These are phyloP conservation scores for Verticillium longisporum DNA, from an alignment of 2,329 filamentous ascomycete species.

Conservation along the genomic window DNA sequence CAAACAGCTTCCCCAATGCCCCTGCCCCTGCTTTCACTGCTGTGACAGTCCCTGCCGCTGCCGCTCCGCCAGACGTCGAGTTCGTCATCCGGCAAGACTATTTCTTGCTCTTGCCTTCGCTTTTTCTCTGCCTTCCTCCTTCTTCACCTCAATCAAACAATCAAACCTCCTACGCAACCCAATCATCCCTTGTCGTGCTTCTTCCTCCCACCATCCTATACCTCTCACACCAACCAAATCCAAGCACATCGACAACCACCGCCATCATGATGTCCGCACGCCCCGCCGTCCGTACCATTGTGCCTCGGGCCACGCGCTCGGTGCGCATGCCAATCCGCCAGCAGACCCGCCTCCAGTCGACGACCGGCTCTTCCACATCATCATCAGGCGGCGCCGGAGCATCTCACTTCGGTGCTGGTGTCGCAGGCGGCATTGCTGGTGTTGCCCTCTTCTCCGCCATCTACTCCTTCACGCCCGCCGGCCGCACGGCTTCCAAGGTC, in stretches of 20 bases:
- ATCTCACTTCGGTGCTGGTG: conserved; percentile 30
- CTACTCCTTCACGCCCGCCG: conserved; percentile 37
- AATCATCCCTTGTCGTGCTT: too few species aligned
- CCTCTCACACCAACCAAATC: too few species aligned
- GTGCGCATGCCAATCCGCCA: conserved; percentile 17
- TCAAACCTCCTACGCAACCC: too few species aligned
- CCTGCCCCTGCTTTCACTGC: too few species aligned
- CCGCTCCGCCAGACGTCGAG: background rate
- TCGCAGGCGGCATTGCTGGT: conserved; percentile 34
- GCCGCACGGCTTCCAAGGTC: conserved; percentile 30
- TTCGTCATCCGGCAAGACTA: background rate
- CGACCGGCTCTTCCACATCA: conserved; percentile 19
- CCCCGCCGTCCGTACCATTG: conserved; percentile 18
- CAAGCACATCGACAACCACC: background rate
- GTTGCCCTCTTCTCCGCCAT: conserved; percentile 33
- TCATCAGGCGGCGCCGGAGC: conserved; percentile 12
- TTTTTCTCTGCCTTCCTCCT: background rate
- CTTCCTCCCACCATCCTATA: too few species aligned
- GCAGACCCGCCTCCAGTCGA: conserved; percentile 34
- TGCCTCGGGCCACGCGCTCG: conserved; percentile 19
- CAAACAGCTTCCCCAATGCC: background rate
- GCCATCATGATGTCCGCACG: conserved; percentile 22
- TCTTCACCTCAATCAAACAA: background rate
- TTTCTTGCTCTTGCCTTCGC: background rate
- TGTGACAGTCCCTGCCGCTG: background rate